Evolutionary conservation across 2,329 filamentous ascomycete species (phyloP).

Genomic region (Pyrenochaeta sp.): DNA sequence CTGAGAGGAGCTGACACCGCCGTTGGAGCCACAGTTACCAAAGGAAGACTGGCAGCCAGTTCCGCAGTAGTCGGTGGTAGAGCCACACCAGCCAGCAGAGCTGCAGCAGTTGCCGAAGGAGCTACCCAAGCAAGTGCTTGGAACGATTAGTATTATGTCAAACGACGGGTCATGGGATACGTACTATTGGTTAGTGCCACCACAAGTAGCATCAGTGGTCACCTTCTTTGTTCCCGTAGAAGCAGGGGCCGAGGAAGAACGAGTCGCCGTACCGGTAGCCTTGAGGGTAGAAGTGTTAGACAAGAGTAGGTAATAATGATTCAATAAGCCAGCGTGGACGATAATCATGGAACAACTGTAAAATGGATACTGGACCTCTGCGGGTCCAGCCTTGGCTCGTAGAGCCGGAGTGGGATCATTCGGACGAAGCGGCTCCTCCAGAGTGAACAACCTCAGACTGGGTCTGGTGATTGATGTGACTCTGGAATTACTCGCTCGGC

Average conservation of each 20-base stretch:
- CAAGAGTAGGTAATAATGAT: constrained; percentile 1
- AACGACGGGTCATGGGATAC: not conserved
- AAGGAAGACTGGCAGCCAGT: constrained; percentile 41
- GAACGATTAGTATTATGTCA: constrained; percentile 1
- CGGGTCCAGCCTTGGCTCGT: constrained; percentile 4
- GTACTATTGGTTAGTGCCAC: constrained; percentile 47
- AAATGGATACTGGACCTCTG: constrained; percentile 7
- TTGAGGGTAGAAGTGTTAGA: constrained; percentile 13
- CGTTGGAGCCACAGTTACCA: constrained; percentile 33
- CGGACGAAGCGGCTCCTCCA: not conserved
- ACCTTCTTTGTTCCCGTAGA: constrained; percentile 38
- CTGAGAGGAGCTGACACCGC: constrained; percentile 2
- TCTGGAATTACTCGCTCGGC: constrained; percentile 7
- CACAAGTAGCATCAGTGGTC: constrained; percentile 54
- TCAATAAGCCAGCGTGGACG: constrained; percentile 1
- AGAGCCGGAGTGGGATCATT: constrained; percentile 3
- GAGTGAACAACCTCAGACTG: not conserved
- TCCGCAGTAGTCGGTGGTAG: constrained; percentile 36
- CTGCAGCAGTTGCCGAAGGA: constrained; percentile 57
- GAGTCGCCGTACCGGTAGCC: constrained; percentile 4
- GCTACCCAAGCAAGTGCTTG: constrained; percentile 52
- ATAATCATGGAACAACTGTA: constrained; percentile 8
- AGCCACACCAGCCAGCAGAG: constrained; percentile 42
- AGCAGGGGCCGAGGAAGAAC: constrained; percentile 14
- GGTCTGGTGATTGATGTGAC: not conserved